These are phyloP conservation scores for Talaromyces marneffei DNA, from an alignment of 2,329 filamentous ascomycete genomes.

Conservation along the genomic window DNA sequence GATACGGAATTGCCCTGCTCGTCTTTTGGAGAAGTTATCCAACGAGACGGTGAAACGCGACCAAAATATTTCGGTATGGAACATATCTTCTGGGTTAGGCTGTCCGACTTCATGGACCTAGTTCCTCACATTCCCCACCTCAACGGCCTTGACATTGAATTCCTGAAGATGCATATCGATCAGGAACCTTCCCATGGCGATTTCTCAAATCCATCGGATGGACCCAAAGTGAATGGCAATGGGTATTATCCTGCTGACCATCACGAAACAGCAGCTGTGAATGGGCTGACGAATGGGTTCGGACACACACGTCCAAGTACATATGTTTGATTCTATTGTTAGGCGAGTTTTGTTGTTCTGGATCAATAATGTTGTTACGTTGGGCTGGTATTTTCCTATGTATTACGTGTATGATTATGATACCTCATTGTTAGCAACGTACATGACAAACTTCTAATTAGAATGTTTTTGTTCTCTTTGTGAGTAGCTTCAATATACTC, in stretches of 20 bases:
- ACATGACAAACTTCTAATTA: not conserved
- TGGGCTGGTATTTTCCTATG: conserved; percentile 26
- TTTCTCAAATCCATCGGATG: conserved; percentile 13
- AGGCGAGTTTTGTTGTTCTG: conserved; percentile 1
- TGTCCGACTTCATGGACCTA: conserved; percentile 47
- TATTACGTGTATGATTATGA: conserved; percentile 40
- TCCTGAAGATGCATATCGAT: conserved; percentile 38
- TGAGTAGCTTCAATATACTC: too few relatives aligned
- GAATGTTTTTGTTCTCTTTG: too few relatives aligned
- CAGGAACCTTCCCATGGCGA: conserved; percentile 26
- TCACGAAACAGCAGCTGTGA: conserved; percentile 20
- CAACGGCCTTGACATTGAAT: conserved; percentile 35
- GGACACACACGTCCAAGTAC: conserved; percentile 34
- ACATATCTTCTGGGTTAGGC: conserved; percentile 48
- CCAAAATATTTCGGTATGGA: conserved; percentile 47
- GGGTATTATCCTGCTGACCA: conserved; percentile 17
- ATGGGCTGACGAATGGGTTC: conserved; percentile 32
- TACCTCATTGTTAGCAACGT: conserved; percentile 27
- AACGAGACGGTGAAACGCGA: conserved; percentile 38
- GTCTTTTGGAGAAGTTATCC: conserved; percentile 35
- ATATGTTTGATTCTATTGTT: conserved; percentile 30
- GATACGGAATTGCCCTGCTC: conserved; percentile 33
- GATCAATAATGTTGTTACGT: conserved; percentile 19
- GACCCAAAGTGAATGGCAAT: conserved; percentile 29
- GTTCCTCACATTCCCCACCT: conserved; percentile 46